Evolutionary conservation across 2,329 filamentous ascomycete species (phyloP), one percentile per base, ranked within the genome.

Genomic region (Botrytis paeoniae): DNA sequence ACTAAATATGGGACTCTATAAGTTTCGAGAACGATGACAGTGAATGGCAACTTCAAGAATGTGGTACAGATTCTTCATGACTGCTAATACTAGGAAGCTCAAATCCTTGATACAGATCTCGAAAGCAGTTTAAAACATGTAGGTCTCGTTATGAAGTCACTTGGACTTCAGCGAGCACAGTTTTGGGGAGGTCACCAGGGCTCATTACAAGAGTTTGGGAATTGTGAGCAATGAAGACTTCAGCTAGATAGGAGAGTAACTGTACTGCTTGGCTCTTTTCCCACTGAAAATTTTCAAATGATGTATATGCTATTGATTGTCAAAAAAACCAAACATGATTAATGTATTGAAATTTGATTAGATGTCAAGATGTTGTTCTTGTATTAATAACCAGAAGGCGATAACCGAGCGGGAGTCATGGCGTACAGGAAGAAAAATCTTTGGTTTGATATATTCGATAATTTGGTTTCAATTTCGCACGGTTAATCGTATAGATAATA

Each of bases 391-490:
- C n/a, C 9, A 32, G 51, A 57, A 57, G n/a, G 14, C 22, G 14
- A n/a, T 45, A 65, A n/a, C 29, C 43, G 25, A 65, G 63, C 63
- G 63, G 63, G 43, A 64, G 63, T 51, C 43, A 65, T n/a, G 20
- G 63, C 43, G 63, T 66, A 29, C 20, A 57, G n/a, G n/a, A 45
- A 22, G 22, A 37, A 29, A 22, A 29, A 54, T 1, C 3, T 39
- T 68, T 18, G 22, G 45, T 41, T 54, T 29, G 25, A 68, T 54
- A 32, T 68, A 39, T 54, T 54, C 45, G 45, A 66, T 66, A n/a
- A 66, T 54, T 54, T 66, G 35, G 64, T 68, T 68, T 68, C 64
- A 68, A 54, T 39, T 68, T 68, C 64, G 45, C 64, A 68, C 35
- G 64, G 64, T 51, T 37, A 18, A 20, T 35, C 22, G n/a, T 51